phyloP scores from a whole-genome alignment of 1,284 basidiomycete species.

The Cryptococcus deneoformans region DNA sequence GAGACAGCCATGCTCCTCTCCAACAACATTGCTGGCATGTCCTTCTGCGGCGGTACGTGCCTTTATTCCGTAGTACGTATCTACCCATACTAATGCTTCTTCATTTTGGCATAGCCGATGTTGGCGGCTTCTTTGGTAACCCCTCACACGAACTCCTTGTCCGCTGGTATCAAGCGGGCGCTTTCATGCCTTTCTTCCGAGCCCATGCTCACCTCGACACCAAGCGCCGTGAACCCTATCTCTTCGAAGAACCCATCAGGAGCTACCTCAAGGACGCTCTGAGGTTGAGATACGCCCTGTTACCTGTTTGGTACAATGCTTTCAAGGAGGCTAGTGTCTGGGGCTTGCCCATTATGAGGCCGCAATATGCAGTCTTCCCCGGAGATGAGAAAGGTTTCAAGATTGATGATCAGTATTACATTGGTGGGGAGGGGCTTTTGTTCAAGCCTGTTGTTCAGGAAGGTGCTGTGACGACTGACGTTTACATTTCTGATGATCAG shows the following conservation, averaged over 20 bases:
- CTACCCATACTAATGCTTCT: not conserved
- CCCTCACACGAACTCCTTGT: conserved; percentile 91
- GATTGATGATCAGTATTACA: conserved; percentile 92
- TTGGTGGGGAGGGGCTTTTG: conserved; percentile 83
- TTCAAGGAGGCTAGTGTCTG: conserved; percentile 81
- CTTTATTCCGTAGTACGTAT: not conserved
- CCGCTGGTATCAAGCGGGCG: conserved; percentile 95
- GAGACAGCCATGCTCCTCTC: conserved; percentile 92
- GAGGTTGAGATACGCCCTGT: conserved; percentile 78
- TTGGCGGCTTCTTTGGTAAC: conserved; percentile 98
- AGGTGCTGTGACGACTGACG: conserved; percentile 64
- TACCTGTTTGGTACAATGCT: conserved; percentile 95
- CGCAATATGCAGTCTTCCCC: conserved; percentile 93
- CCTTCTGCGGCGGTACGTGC: conserved; percentile 79
- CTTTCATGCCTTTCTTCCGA: conserved; percentile 96
- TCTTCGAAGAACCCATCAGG: conserved; percentile 85
- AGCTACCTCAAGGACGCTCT: conserved; percentile 75
- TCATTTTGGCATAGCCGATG: conserved; percentile 64
- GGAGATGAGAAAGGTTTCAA: conserved; percentile 77
- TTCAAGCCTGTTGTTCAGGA: conserved; percentile 86
- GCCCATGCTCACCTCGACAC: conserved; percentile 99
- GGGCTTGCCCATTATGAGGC: conserved; percentile 77
- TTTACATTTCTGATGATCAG: conserved; percentile 89
- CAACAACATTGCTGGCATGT: conserved; percentile 89
- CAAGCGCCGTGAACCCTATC: conserved; percentile 93